Percentiles rank a stretch among this genome's conserved stretches.
phyloP scores from a whole-genome alignment of 1,139 yeast genomes.

The Suhomyces atakaporum region DNA sequence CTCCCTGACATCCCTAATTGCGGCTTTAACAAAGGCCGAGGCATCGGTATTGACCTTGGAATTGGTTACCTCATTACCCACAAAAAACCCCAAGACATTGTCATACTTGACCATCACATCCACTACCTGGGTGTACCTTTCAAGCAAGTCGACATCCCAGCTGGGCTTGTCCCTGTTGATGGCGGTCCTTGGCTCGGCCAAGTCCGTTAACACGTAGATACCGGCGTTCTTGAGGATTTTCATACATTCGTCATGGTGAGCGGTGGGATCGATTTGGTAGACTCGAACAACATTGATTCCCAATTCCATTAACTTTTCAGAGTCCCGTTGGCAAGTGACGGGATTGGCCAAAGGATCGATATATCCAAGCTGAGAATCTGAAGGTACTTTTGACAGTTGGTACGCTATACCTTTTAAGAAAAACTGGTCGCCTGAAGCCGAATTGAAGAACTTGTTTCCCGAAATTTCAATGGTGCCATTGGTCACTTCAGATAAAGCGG shows the following conservation, averaged over 20 bases:
- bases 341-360: slow-evolving; percentile 56
- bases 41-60: slow-evolving; percentile 50
- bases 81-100: slow-evolving; percentile 58
- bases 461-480: slow-evolving; percentile 30
- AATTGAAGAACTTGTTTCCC: slow-evolving; percentile 51
- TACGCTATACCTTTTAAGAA: slow-evolving; percentile 62
- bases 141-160: slow-evolving; percentile 44
- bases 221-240: slow-evolving; percentile 52
- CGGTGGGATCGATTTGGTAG: slow-evolving; percentile 53
- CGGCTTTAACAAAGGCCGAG: slow-evolving; percentile 64
- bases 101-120: slow-evolving; percentile 50
- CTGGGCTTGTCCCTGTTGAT: slow-evolving; percentile 50
- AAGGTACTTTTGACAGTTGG: slow-evolving; percentile 46
- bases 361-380: slow-evolving; percentile 36
- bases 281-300: slow-evolving; percentile 58
- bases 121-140: slow-evolving; percentile 49
- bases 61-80: slow-evolving; percentile 64
- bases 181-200: slow-evolving; percentile 55
- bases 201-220: slow-evolving; percentile 56
- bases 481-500: neutral
- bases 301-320: slow-evolving; percentile 46
- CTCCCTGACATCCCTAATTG: slow-evolving; percentile 56
- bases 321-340: slow-evolving; percentile 51
- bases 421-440: slow-evolving; percentile 49
- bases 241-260: slow-evolving; percentile 58